phyloP scores from a whole-genome alignment of 805 yeast genomes.

The Isabelozyma gotoi region DNA sequence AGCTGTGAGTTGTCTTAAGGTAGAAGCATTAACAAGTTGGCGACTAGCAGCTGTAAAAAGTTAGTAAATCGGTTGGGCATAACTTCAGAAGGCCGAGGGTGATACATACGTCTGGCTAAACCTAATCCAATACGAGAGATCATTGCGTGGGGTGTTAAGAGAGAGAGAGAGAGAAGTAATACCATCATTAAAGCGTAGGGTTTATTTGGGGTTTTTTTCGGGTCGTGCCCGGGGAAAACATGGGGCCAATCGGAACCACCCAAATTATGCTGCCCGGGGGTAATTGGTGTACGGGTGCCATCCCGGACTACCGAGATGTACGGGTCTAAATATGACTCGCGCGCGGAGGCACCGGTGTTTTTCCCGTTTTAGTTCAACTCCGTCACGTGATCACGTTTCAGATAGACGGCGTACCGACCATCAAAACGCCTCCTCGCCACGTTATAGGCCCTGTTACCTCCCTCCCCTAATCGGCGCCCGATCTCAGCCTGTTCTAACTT shows the following conservation, averaged over 20 bases:
- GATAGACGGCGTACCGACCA: background rate
- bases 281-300: background rate
- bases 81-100: background rate
- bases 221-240: background rate
- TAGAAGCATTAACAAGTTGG: constrained; percentile 7
- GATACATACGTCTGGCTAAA: constrained; percentile 23
- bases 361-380: too few species aligned
- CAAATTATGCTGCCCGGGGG: background rate
- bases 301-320: too few species aligned
- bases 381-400: background rate
- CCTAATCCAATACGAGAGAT: constrained; percentile 35
- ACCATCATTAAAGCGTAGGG: background rate
- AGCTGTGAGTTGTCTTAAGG: constrained; percentile 6
- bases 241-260: constrained; percentile 2
- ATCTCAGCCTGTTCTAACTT: too few species aligned
- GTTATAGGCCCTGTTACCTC: background rate
- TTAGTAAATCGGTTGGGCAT: constrained; percentile 12
- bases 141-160: constrained; percentile 17
- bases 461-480: too few species aligned
- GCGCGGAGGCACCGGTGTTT: too few species aligned
- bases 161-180: background rate
- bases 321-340: too few species aligned
- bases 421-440: background rate
- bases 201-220: background rate
- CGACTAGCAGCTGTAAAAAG: constrained; percentile 13